Base-by-base conservation (phyloP, 768 basidiomycete genomes). In the Suillus cothurnatus region DNA sequence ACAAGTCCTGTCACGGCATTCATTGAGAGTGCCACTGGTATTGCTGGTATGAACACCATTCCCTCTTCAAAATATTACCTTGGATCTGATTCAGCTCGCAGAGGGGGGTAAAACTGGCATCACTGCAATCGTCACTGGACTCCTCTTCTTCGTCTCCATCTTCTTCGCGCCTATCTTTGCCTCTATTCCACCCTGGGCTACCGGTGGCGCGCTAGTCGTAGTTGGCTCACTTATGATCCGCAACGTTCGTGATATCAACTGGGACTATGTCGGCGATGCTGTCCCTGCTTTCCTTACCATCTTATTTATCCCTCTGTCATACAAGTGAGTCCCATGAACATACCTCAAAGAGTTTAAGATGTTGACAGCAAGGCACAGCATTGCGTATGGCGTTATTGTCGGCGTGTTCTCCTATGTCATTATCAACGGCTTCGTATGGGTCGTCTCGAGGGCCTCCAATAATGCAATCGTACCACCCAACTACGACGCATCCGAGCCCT, bases 101-200 rank as follows among this genome's bases (percentile, higher is more conserved):
- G 93, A 95, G 86, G 94, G 94, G 39, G 94, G 94, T 43, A 92
- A 90, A 81, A 95, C 94, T 0, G 94, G 94, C 32, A 77, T 95
- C 60, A 90, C 93, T 0, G 93, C 90, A 4, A 83, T 94, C 63
- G 81, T 84, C 17, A 87, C 86, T 4, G 90, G 90, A 8, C 71
- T 93, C 52, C 85, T 86, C 69, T 95, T 95, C 84, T 90, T 94
- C 73, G 77, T 95, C 55, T 91, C 86, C 3, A 81, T 95, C 62
- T 95, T 95, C 83, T 95, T 95, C 71, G 86, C 93, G 21, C 93
- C 93, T 7, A 89, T 95, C 70, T 94, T 95, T 68, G 92, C 92
- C 12, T 92, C 90, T 14, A 93, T 95, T 61, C 93, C 93, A 0
- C 70, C 88, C 0, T 95, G 92, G 92, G 93, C 93, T 5, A 95